Conservation (phyloP, 495 filamentous ascomycete genomes). For the Parachaetomium inaequale region DNA sequence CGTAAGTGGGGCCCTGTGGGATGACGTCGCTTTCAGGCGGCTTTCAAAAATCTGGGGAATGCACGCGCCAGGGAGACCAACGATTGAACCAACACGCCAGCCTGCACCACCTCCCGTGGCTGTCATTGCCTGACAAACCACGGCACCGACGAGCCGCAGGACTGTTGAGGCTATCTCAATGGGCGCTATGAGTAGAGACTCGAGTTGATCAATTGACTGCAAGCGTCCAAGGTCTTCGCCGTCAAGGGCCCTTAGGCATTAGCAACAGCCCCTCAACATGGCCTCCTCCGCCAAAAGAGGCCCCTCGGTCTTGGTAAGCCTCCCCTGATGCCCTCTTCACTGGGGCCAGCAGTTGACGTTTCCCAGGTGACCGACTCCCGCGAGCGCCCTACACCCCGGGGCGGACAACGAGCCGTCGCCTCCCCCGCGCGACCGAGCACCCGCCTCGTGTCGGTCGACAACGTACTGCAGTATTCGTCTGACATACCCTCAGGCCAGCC, state of each 20-base stretch:
- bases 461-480: conserved; percentile 86
- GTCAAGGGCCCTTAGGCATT: not conserved
- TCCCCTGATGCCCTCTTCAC: too few relatives aligned
- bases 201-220: not conserved
- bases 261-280: conserved; percentile 19
- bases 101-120: not conserved
- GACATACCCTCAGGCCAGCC: conserved; percentile 95
- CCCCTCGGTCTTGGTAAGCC: conserved; percentile 36
- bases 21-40: conserved; percentile 29
- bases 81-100: not conserved
- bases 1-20: conserved; percentile 8
- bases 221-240: not conserved
- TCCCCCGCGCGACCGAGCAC: conserved; percentile 45
- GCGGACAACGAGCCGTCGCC: conserved; percentile 17
- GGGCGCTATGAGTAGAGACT: not conserved
- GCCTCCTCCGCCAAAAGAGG: conserved; percentile 35
- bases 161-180: not conserved
- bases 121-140: not conserved
- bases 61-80: not conserved
- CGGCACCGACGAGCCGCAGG: not conserved
- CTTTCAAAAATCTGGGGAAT: conserved; percentile 9
- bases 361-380: conserved; percentile 39
- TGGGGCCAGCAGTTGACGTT: conserved; percentile 6
- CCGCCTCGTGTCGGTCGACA: conserved; percentile 92
- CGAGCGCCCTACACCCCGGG: conserved; percentile 28